A percentile compares a stretch with the other conserved stretches of the same genome.
phyloP scores from a whole-genome alignment of 2,329 filamentous ascomycete species.

The Alternaria burnsii region DNA sequence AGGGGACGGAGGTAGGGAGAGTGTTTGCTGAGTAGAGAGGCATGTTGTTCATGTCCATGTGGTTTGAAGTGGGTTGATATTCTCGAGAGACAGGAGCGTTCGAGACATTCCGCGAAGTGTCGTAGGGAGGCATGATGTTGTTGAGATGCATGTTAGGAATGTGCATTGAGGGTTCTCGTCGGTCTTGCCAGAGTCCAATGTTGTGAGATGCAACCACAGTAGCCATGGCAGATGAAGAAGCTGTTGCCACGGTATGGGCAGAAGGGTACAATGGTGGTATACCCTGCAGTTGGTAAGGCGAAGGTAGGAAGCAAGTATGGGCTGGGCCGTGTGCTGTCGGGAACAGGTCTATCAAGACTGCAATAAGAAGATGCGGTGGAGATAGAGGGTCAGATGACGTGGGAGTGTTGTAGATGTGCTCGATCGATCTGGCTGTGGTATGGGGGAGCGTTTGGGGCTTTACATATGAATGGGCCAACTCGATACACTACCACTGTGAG shows the following conservation, averaged over 20 bases:
- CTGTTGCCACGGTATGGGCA: conserved; percentile 26
- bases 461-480: conserved; percentile 46
- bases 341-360: conserved; percentile 31
- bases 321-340: conserved; percentile 35
- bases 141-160: conserved; percentile 43
- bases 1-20: conserved; percentile 44
- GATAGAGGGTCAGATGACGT: conserved; percentile 37
- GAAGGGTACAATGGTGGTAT: conserved; percentile 30
- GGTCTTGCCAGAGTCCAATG: conserved; percentile 46
- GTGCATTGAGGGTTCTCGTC: conserved; percentile 40
- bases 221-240: conserved; percentile 44
- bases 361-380: conserved; percentile 28
- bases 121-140: conserved; percentile 43
- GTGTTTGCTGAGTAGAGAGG: conserved; percentile 44
- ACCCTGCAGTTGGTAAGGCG: conserved; percentile 26
- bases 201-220: conserved; percentile 50
- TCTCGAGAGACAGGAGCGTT: conserved; percentile 37
- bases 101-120: conserved; percentile 35
- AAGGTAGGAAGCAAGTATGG: conserved; percentile 31
- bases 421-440: conserved; percentile 34
- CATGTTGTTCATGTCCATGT: conserved; percentile 47
- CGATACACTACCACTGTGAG: conserved; percentile 30
- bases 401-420: conserved; percentile 42
- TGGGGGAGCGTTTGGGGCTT: conserved; percentile 44
- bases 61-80: conserved; percentile 43